These are phyloP conservation scores for Rhodotorula toruloides DNA, from an alignment of 768 basidiomycete species.

Conservation along the genomic window DNA sequence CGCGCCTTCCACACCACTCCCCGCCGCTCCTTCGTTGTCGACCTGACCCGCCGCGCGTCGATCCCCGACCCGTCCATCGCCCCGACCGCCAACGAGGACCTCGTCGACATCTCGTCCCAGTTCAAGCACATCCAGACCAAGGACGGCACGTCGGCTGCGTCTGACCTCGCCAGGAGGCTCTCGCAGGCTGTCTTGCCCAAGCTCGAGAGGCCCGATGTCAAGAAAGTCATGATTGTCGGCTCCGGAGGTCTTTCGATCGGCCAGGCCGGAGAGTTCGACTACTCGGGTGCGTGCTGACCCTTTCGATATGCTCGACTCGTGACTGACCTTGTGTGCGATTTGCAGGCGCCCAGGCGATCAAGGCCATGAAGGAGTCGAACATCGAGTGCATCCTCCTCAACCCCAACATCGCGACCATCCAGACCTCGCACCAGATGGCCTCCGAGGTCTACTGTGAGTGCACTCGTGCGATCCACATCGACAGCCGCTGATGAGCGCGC, in stretches of 20 bases:
- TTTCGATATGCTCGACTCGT: neutral
- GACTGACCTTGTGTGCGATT: neutral
- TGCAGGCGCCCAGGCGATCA: conserved; percentile 85
- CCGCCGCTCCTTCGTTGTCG: conserved; percentile 18
- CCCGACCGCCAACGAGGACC: conserved; percentile 15
- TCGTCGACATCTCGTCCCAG: conserved; percentile 39
- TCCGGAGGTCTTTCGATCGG: conserved; percentile 94
- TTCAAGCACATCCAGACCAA: conserved; percentile 40
- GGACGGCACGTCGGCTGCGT: conserved; percentile 50
- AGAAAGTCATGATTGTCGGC: conserved; percentile 92
- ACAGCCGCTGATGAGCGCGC: neutral
- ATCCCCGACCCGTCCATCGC: conserved; percentile 14
- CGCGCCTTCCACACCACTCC: conserved; percentile 29
- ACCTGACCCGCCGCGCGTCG: conserved; percentile 24
- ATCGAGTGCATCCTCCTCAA: conserved; percentile 80
- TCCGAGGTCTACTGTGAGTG: conserved; percentile 76
- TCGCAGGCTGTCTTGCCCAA: conserved; percentile 92
- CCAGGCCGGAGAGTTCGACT: conserved; percentile 99
- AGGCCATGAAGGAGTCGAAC: conserved; percentile 92
- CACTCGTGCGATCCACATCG: neutral
- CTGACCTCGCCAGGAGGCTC: conserved; percentile 85
- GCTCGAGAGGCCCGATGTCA: conserved; percentile 81
- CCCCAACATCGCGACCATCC: conserved; percentile 96
- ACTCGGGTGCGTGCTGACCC: conserved; percentile 58
- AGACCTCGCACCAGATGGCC: conserved; percentile 95